Percentiles rank a stretch among this genome's conserved stretches.
Conservation (phyloP, 306 rosid genomes). For the Sophora flavescens region DNA sequence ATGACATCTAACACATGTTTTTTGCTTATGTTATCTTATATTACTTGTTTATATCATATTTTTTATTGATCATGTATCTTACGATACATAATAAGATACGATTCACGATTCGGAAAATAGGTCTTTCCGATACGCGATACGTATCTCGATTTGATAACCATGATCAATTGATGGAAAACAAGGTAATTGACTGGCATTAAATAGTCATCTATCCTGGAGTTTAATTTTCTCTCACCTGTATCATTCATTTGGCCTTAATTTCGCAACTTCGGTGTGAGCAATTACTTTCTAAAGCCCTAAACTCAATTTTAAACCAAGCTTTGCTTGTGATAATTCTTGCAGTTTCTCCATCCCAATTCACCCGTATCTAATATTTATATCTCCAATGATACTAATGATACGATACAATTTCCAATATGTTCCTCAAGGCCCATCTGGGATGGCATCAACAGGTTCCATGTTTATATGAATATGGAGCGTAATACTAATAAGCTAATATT, state of each 20-base stretch:
- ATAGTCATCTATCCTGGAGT: background rate
- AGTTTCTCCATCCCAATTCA: background rate
- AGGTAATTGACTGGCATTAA: conserved; percentile 9
- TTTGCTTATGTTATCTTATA: too few relatives aligned
- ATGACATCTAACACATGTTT: too few relatives aligned
- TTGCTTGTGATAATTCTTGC: conserved; percentile 5
- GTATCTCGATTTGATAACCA: too few relatives aligned
- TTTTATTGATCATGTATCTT: too few relatives aligned
- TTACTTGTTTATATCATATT: too few relatives aligned
- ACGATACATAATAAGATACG: too few relatives aligned
- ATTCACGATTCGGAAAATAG: too few relatives aligned
- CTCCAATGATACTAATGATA: background rate
- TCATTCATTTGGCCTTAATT: background rate
- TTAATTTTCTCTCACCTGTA: background rate
- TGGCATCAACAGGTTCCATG: background rate
- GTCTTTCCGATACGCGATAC: too few relatives aligned
- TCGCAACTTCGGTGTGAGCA: background rate
- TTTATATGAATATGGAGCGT: background rate
- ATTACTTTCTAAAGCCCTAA: conserved; percentile 2
- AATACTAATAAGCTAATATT: background rate
- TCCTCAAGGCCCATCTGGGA: background rate
- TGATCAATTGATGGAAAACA: background rate
- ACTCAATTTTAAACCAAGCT: conserved; percentile 21
- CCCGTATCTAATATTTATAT: conserved; percentile 2
- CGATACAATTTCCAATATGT: background rate